phyloP scores from a whole-genome alignment of 2,329 filamentous ascomycete genomes.

The Epichloe brachyelytri region DNA sequence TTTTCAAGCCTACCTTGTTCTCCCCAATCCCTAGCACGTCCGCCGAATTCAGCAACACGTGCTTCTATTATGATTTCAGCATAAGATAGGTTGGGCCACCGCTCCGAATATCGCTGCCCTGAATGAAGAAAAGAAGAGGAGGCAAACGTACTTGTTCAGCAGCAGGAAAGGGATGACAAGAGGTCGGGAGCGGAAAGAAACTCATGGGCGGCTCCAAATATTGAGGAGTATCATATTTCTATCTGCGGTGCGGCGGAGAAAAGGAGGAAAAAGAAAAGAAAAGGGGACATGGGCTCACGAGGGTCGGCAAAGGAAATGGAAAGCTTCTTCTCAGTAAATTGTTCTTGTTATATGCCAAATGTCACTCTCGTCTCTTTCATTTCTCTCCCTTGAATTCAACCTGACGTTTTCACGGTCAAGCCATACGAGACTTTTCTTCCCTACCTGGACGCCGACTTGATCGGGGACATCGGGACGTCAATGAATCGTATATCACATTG shows the following conservation, averaged over 20 bases:
- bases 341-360: slow-evolving; percentile 1
- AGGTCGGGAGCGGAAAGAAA: background rate
- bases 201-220: background rate
- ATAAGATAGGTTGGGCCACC: too few species aligned
- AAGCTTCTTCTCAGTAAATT: background rate
- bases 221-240: background rate
- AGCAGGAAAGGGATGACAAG: too few species aligned
- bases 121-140: too few species aligned
- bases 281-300: background rate
- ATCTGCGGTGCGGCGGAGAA: background rate
- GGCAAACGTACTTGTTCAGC: too few species aligned
- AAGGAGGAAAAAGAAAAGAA: background rate
- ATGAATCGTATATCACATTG: too few species aligned
- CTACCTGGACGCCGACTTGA: too few species aligned
- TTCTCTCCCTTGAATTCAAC: background rate
- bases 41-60: too few species aligned
- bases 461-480: too few species aligned
- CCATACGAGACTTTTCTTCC: too few species aligned
- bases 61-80: too few species aligned
- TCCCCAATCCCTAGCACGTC: background rate
- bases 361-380: background rate
- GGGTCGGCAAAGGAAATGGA: background rate
- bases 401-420: too few species aligned
- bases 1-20: background rate
- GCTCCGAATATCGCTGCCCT: too few species aligned